Evolutionary conservation across 2,329 filamentous ascomycete genomes (phyloP).

Genomic region (Tothia fuscella): DNA sequence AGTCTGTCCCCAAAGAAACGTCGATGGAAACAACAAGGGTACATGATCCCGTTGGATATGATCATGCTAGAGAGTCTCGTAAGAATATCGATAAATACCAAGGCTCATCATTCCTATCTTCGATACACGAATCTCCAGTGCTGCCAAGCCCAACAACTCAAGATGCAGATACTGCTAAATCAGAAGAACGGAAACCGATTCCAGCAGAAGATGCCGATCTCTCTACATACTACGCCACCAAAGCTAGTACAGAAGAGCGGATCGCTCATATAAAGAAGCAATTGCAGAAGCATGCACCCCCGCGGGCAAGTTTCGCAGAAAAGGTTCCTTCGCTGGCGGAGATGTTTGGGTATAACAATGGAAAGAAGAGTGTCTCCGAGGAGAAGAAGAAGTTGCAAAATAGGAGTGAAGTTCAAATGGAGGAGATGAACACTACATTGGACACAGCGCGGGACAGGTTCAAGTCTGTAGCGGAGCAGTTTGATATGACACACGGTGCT

Average conservation of each 20-base stretch:
- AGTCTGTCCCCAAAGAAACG: too few species aligned
- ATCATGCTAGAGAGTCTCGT: background rate
- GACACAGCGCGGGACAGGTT: too few species aligned
- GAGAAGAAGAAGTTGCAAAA: background rate
- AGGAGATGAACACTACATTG: too few species aligned
- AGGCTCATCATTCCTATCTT: too few species aligned
- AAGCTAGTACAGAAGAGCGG: background rate
- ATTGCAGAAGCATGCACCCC: background rate
- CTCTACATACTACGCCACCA: background rate
- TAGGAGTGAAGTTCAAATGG: background rate
- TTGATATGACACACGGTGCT: background rate
- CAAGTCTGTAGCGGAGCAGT: background rate
- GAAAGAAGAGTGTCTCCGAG: background rate
- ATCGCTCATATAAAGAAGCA: background rate
- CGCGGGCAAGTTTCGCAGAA: background rate
- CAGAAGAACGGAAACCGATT: background rate
- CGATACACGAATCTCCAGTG: background rate
- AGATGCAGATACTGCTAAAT: background rate
- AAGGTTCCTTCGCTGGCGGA: slow-evolving; percentile 3
- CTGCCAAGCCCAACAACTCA: background rate
- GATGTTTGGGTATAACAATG: slow-evolving; percentile 2
- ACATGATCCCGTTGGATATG: slow-evolving; percentile 2
- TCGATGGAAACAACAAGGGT: background rate
- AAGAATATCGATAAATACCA: too few species aligned
- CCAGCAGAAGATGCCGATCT: background rate